Evolutionary conservation across 1,284 basidiomycete species (phyloP), one percentile per base, ranked within the genome.

Genomic region (Ganoderma leucocontextum): DNA sequence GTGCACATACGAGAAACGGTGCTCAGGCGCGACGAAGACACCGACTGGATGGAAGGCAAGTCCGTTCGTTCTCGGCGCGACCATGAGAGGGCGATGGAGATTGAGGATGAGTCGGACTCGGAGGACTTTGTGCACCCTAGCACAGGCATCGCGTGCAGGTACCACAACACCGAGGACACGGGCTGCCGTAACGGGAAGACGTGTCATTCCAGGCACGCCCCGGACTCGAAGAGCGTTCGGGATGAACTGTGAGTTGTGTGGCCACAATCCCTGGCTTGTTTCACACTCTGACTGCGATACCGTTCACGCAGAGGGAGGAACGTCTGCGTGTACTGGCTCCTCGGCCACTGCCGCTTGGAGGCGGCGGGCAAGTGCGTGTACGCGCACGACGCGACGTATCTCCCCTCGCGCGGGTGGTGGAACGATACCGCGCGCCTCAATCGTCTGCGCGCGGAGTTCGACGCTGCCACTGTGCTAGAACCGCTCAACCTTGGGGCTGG

Each of bases 221-320:
- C 85, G 0, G 86, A 89, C 71, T 72, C 79, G 42, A 83, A 82
- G 75, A 88, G 87, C 70, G 79, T 87, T 4, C 79, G 84, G 13
- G 86, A 89, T 68, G 78, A 80, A 13, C 74, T 86, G 87, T 88
- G 65, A 71, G 85, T n/a, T n/a, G n/a, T 79, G 12, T 84, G 85
- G 42, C 57, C 5, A 22, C 17, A 71, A n/a, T 29, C 4, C 13
- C 25, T 41, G 2, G 25, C 13, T 10, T 47, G 12, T 13, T 33
- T 29, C 25, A 53, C 12, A 29, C 10, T 29, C 12, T 53, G 49
- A 53, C 13, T 53, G 25, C 4, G 25, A 19, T 29, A 47, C 29
- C 29, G 29, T 29, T 1, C 29, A 29, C 4, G 3, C 49, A 82
- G 80, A 2, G 81, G 82, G 5, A 75, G 78, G 66, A 84, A 84